Evolutionary conservation across 192 early-diverging fungal species (phyloP).

Genomic region (Umbelopsis ramanniana): DNA sequence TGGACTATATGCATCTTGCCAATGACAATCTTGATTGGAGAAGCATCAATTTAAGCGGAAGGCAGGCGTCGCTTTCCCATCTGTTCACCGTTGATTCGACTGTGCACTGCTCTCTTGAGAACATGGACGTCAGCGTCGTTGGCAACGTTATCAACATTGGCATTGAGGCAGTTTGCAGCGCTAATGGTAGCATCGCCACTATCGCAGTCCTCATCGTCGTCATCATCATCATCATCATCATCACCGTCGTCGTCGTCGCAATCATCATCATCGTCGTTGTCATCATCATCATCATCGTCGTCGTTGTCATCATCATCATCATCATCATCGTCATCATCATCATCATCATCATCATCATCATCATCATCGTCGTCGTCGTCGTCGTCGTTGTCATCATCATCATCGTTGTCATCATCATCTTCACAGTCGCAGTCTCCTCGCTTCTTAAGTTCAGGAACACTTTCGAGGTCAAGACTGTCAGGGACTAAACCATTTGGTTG

Average conservation of each 20-base stretch:
- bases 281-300: neutral
- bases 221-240: neutral
- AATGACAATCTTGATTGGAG: neutral
- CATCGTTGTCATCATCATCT: conserved; percentile 1
- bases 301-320: neutral
- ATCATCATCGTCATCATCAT: neutral
- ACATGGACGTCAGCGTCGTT: neutral
- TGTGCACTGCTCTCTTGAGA: neutral
- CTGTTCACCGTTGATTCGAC: neutral
- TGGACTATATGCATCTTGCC: neutral
- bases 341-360: neutral
- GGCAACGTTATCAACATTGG: neutral
- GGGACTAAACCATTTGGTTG: too few relatives aligned
- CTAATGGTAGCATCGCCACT: neutral
- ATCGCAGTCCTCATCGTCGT: neutral
- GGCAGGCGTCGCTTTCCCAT: conserved; percentile 2
- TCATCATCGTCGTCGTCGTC: neutral
- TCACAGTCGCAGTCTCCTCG: neutral
- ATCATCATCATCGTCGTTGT: neutral
- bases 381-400: neutral
- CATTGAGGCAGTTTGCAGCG: neutral
- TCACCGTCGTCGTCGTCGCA: neutral
- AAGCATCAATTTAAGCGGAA: neutral
- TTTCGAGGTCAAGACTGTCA: too few relatives aligned
- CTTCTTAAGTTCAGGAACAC: neutral